Evolutionary conservation across 345 rosid species (phyloP), one percentile per base, ranked within the genome.

Genomic region (Iberis pinnata): DNA sequence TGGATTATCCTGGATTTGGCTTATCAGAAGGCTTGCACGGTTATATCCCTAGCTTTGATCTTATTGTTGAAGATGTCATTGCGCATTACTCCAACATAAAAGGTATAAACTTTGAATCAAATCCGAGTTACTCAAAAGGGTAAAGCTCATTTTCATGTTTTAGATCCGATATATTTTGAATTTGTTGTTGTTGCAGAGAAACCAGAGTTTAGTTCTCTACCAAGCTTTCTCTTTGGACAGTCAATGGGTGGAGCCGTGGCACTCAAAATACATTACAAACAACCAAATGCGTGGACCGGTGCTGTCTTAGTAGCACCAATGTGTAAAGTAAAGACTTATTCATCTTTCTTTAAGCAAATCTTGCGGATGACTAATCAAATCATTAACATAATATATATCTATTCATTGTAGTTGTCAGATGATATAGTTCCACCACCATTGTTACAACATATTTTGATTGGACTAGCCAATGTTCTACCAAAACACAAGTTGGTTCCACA

Each of bases 211-310:
- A 15, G 43, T 51, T 44, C 46, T 45, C 76, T 88, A 18, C 89
- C 95, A 6, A 81, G 94, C 59, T 88, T 81, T 74, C 86, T 92
- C 49, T 85, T 83, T 70, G 98, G 97, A 8, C 63, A 92, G 70
- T 92, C 98, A 14, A 68, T 93, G 90, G 99, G 99, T 46, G 99
- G 99, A 72, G 99, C 97, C 1, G 90, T 93, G 29, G 83, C 84
- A 20, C 76, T 93, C 70, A 85, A 88, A 78, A 66, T 86, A 67
- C 97, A 86, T 67, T 63, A 85, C 40, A 88, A 85, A 61, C 95
- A 92, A 59, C 94, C 94, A 15, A 63, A 78, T 52, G 78, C 83
- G 4, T 92, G 97, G 95, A 79, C 64, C 24, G 99, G 99, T 14
- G 95, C 94, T 7, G 67, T 82, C 71, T 85, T 92, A 50, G 90